Base-by-base conservation (phyloP, 2,329 filamentous ascomycete genomes). In the Grosmannia huntii region DNA sequence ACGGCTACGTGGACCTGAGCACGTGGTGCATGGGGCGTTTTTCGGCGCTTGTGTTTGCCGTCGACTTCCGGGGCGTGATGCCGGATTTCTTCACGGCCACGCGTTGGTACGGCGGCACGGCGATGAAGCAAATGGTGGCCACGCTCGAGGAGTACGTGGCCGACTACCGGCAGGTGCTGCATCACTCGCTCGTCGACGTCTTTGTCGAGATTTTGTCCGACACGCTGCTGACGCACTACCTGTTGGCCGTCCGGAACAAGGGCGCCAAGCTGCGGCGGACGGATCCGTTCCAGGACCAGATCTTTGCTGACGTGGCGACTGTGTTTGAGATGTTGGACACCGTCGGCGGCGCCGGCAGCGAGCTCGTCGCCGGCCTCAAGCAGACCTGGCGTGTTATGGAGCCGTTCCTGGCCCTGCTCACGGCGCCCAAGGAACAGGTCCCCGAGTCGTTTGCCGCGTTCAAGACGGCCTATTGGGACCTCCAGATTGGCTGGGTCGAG, bases 401-500 rank as follows among this genome's bases (percentile, higher is more conserved):
- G 71, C 82, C 82, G 66, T 90, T 99, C 67, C 78, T 95, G 23
- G 79, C 83, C 53, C 74, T 99, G 60, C 76, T 99, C n/a, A 83
- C 84, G 4, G 83, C 86, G 33, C 90, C 94, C 68, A 86, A 85
- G 55, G 80, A 84, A 33, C 78, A 76, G 27, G 77, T 96, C 0
- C 83, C 90, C 19, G 83, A 87, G 56, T 84, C 89, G 1, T 97
- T 95, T 67, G 86, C 86, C 65, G 75, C 76, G 5, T 92, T 99
- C 75, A 97, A 96, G 77, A 75, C 73, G 46, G 79, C 82, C 52
- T 96, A 96, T 71, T 96, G 92, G 89, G 94, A 99, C 72, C 76
- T 97, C 68, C 90, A 95, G 70, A 85, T 97, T 60, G 86, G 85
- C 52, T 99, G 94, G 94, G 90, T 99, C 9, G 95, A 99, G 76